Evolutionary conservation across 176 grass and related monocot genomes (phyloP).

Genomic region (Rhynchospora pubera): DNA sequence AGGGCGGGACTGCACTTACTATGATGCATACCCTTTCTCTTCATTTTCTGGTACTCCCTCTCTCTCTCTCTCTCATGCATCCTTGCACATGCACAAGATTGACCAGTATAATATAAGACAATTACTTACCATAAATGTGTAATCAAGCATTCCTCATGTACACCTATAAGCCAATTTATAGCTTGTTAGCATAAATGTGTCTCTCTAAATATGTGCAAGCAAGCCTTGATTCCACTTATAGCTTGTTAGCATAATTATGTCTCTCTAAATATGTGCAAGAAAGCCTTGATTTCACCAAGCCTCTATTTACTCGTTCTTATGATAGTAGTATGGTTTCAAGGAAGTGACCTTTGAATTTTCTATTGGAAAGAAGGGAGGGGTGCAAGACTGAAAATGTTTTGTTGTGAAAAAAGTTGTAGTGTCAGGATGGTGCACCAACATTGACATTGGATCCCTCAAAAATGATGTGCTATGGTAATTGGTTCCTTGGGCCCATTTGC

Average conservation of each 20-base stretch:
- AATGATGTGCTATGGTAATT: too few relatives aligned
- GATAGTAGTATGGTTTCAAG: neutral
- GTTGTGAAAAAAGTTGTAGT: too few relatives aligned
- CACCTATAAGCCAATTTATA: neutral
- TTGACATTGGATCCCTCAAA: too few relatives aligned
- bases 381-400: too few relatives aligned
- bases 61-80: neutral
- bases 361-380: too few relatives aligned
- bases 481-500: too few relatives aligned
- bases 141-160: neutral
- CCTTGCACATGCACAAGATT: neutral
- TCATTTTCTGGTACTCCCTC: conserved; percentile 33
- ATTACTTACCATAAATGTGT: neutral
- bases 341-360: too few relatives aligned
- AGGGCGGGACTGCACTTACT: conserved; percentile 62
- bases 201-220: neutral
- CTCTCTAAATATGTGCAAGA: neutral
- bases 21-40: conserved; percentile 10
- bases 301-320: neutral
- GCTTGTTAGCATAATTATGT: neutral
- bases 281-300: neutral
- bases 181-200: neutral
- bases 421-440: too few relatives aligned
- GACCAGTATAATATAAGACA: neutral
- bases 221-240: neutral